Evolutionary conservation across 176 grass and related monocot species (phyloP), one percentile per base, ranked within the genome.

Genomic region (Carex littledalei): DNA sequence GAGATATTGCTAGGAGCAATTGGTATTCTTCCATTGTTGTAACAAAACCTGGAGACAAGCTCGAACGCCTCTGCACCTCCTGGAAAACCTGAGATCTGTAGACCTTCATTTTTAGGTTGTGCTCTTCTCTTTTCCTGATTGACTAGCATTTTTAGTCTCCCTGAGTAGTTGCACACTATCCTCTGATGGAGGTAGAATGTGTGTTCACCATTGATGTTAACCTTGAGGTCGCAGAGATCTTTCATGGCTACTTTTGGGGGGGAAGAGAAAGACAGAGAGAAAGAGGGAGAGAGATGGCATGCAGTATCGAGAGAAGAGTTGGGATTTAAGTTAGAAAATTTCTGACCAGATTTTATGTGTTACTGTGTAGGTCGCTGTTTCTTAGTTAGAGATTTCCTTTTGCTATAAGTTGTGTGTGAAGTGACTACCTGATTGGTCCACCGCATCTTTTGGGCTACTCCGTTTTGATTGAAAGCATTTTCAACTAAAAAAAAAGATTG

Each of bases 121-220:
- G 63, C 39, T 77, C 58, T 85, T 78, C 62, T 93, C 87, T 34
- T 90, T 84, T 93, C 92, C 41, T 85, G 84, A 63, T 24, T 93
- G 60, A 84, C 86, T 79, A 94, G 49, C 22, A 80, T 85, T 72
- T 87, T 94, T 75, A 98, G 31, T 86, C 71, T 92, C 43, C 91
- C 96, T 0, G 96, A 98, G 90, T 93, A 98, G 4, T 66, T 69
- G 29, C 93, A 98, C 73, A 98, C 56, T 39, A 95, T 66, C 70
- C 84, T 93, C 96, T 98, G 93, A 83, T 98, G 93, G 35, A 98
- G 89, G 85, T 92, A 86, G 84, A 98, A 91, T 58, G 87, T 95
- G 89, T 95, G 89, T 41, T 91, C 68, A 43, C 89, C 93, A 88
- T 94, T 92, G 96, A 98, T 90, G 81, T 86, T 86, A 65, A 98